Base-by-base conservation (phyloP, 306 rosid species). In the Vigna nakashimae region DNA sequence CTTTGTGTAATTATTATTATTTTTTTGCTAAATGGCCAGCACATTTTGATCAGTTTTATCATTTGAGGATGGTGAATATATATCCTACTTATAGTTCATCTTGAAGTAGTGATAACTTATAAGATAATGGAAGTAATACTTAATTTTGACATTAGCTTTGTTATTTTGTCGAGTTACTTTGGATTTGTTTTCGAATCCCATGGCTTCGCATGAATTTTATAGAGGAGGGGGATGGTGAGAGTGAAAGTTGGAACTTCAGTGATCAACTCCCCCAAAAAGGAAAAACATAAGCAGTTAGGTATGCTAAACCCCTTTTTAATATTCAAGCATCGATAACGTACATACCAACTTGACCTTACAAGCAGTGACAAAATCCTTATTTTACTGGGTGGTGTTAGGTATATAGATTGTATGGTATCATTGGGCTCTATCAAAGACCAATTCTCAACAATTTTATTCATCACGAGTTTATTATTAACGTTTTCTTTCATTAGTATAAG, bases 71-170 rank as follows among this genome's bases (percentile, higher is more conserved):
- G 30, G 24, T 67, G 17, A n/a, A 16, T 68, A 17, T 53, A 24
- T 36, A 42, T 55, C 62, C 22, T 73, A 16, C 18, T 30, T 55
- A 6, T 50, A 6, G 12, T 46, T 16, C 6, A 13, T 75, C 26
- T 58, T 65, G 43, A 60, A 16, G 12, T 45, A 45, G 49, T 12
- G 9, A 3, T 38, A 6, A 20, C 1, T 66, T 5, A 57, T 63
- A 3, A 43, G 32, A 48, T 64, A 18, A 69, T 69, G 72, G 63
- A 77, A 55, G 40, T 71, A 43, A 62, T 55, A 8, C 24, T 73
- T 49, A 68, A 55, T 4, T 13, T 26, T 59, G 6, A 17, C 14
- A 16, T 51, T 56, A 43, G 16, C 6, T 50, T 49, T 4, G 30
- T 62, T 74, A 2, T 28, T 28, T 13, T 60, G 55, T 58, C 55